A percentile compares a stretch with the other conserved stretches of the same genome.
These are phyloP conservation scores for Diaporthe helianthi DNA, from an alignment of 2,329 filamentous ascomycete species.

Conservation along the genomic window DNA sequence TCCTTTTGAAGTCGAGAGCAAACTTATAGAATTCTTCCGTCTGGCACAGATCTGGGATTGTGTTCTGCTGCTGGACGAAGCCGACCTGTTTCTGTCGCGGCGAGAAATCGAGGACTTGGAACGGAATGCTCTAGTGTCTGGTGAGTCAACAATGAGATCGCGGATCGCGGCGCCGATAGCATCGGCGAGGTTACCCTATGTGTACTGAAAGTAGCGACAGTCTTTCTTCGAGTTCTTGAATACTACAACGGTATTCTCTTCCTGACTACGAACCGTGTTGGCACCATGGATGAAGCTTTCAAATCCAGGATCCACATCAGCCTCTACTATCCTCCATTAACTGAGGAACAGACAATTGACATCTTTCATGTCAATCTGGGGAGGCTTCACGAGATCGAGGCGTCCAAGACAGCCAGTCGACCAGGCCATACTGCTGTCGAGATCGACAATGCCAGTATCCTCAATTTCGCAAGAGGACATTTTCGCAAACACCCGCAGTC, in stretches of 20 bases:
- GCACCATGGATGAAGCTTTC: slow-evolving; percentile 54
- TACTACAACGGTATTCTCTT: slow-evolving; percentile 50
- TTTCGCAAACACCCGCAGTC: not conserved
- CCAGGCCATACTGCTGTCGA: not conserved
- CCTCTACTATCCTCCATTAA: slow-evolving; percentile 44
- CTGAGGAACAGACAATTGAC: slow-evolving; percentile 36
- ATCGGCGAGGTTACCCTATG: not conserved
- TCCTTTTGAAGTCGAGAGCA: slow-evolving; percentile 27
- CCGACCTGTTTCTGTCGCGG: slow-evolving; percentile 50
- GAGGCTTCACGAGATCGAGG: slow-evolving; percentile 18
- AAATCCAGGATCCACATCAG: slow-evolving; percentile 48
- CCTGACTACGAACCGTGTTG: slow-evolving; percentile 55
- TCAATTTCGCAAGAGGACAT: not conserved
- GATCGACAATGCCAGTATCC: not conserved
- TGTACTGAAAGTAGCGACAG: slow-evolving; percentile 35
- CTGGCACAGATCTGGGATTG: slow-evolving; percentile 47
- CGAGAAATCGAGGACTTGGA: slow-evolving; percentile 36
- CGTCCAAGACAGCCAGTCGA: not conserved
- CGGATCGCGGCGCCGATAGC: rapidly evolving
- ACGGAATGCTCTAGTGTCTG: slow-evolving; percentile 44
- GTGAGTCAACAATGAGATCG: not conserved
- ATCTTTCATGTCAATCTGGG: slow-evolving; percentile 43
- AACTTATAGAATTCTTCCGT: slow-evolving; percentile 37
- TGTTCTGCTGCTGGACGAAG: slow-evolving; percentile 49
- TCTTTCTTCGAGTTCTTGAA: slow-evolving; percentile 46